phyloP scores from a whole-genome alignment of 2,329 filamentous ascomycete genomes.

The Byssochlamys sp. region DNA sequence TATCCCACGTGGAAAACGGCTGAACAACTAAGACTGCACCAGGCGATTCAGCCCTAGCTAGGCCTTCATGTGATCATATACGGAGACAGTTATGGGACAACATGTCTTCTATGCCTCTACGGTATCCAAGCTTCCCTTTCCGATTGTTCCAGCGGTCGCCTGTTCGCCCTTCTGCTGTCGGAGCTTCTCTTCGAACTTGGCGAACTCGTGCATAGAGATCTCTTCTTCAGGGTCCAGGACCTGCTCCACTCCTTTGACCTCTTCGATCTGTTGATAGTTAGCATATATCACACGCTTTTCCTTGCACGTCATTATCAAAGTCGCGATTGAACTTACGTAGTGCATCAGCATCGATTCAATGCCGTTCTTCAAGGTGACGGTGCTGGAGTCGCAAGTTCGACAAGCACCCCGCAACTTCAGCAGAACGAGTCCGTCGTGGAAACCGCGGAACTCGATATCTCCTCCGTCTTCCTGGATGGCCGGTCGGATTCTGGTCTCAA shows the following conservation, averaged over 20 bases:
- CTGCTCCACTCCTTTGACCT: slow-evolving; percentile 85
- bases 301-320: not conserved
- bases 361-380: slow-evolving; percentile 90
- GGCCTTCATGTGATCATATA: not conserved
- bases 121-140: slow-evolving; percentile 45
- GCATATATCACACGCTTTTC: slow-evolving; percentile 1
- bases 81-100: not conserved
- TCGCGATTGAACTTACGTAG: slow-evolving; percentile 53
- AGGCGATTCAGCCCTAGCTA: not conserved
- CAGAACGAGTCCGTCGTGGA: slow-evolving; percentile 72
- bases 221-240: slow-evolving; percentile 88
- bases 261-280: slow-evolving; percentile 62
- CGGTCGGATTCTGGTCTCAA: slow-evolving; percentile 88
- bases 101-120: slow-evolving; percentile 20
- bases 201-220: slow-evolving; percentile 76
- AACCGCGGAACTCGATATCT: slow-evolving; percentile 90
- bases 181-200: slow-evolving; percentile 84
- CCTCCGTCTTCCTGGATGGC: slow-evolving; percentile 96
- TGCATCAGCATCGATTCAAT: slow-evolving; percentile 99
- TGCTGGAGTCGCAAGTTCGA: slow-evolving; percentile 91
- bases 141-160: slow-evolving; percentile 41
- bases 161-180: slow-evolving; percentile 47
- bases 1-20: not conserved
- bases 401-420: slow-evolving; percentile 87
- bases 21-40: not conserved